Conservation (phyloP, 2,329 filamentous ascomycete genomes). For the Tolypocladium album region DNA sequence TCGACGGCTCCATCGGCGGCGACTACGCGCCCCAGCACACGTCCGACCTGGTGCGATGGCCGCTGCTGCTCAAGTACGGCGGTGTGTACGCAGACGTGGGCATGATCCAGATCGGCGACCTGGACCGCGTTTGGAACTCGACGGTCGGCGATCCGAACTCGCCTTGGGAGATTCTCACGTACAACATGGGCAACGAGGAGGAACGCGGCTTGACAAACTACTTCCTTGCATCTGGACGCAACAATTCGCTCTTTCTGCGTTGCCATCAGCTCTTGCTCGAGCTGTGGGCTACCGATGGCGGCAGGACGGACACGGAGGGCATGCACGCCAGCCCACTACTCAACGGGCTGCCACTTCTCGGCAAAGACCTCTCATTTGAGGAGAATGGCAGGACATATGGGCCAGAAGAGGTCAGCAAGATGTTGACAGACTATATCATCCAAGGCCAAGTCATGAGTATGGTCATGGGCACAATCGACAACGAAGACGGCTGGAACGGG, state of each 20-base stretch:
- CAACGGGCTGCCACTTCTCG: constrained; percentile 28
- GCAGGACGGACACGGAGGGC: constrained; percentile 36
- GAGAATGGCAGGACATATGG: constrained; percentile 17
- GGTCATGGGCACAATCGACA: constrained; percentile 40
- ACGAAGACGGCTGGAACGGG: constrained; percentile 40
- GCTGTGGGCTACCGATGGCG: constrained; percentile 34
- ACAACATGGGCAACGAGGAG: constrained; percentile 25
- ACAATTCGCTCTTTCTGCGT: constrained; percentile 34
- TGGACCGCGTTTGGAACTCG: constrained; percentile 40
- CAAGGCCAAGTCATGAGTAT: constrained; percentile 42
- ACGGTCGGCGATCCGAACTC: constrained; percentile 35
- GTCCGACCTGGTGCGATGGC: constrained; percentile 47
- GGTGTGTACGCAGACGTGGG: constrained; percentile 49
- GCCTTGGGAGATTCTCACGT: constrained; percentile 35
- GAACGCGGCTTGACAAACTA: constrained; percentile 34
- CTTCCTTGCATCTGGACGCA: constrained; percentile 26
- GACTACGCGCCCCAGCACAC: constrained; percentile 41
- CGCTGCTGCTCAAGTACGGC: constrained; percentile 44
- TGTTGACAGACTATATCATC: constrained; percentile 46
- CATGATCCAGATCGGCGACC: constrained; percentile 44
- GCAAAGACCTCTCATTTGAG: constrained; percentile 8
- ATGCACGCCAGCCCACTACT: constrained; percentile 38
- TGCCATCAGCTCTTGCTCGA: constrained; percentile 39
- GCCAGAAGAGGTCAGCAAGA: constrained; percentile 25
- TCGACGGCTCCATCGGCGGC: constrained; percentile 35